phyloP scores from a whole-genome alignment of 2,329 filamentous ascomycete genomes.

The Diaporthe citri region DNA sequence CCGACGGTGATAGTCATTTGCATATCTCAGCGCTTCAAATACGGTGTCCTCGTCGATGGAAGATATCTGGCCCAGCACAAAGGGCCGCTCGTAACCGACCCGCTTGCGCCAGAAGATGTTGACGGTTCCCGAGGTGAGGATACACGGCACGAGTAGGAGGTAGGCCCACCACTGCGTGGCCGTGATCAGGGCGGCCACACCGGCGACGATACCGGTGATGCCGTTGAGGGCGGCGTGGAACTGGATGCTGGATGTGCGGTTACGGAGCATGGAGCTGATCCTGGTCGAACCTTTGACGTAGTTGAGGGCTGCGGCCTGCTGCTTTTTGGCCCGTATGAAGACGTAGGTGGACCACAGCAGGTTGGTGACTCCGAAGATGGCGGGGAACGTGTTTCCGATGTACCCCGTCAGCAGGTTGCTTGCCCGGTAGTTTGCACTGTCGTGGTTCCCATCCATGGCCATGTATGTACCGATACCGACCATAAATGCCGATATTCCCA shows the following conservation, averaged over 20 bases:
- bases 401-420: conserved; percentile 69
- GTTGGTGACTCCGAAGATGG: conserved; percentile 63
- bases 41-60: conserved; percentile 43
- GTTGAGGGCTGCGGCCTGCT: conserved; percentile 47
- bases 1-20: conserved; percentile 39
- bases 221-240: conserved; percentile 60
- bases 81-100: conserved; percentile 59
- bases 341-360: conserved; percentile 61
- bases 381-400: conserved; percentile 64
- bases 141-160: conserved; percentile 63
- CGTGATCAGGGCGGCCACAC: conserved; percentile 63
- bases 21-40: conserved; percentile 46
- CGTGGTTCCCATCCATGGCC: conserved; percentile 62
- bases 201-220: conserved; percentile 59
- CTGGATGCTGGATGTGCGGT: conserved; percentile 56
- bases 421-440: conserved; percentile 55
- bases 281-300: conserved; percentile 45
- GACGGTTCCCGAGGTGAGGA: conserved; percentile 58
- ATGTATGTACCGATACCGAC: conserved; percentile 65
- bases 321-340: conserved; percentile 54
- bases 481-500: conserved; percentile 63
- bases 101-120: conserved; percentile 62
- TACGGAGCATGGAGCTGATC: conserved; percentile 49
- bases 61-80: conserved; percentile 42
- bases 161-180: conserved; percentile 67